Evolutionary conservation across 176 grass and related monocot species (phyloP).

Genomic region (Ensete glaucum): DNA sequence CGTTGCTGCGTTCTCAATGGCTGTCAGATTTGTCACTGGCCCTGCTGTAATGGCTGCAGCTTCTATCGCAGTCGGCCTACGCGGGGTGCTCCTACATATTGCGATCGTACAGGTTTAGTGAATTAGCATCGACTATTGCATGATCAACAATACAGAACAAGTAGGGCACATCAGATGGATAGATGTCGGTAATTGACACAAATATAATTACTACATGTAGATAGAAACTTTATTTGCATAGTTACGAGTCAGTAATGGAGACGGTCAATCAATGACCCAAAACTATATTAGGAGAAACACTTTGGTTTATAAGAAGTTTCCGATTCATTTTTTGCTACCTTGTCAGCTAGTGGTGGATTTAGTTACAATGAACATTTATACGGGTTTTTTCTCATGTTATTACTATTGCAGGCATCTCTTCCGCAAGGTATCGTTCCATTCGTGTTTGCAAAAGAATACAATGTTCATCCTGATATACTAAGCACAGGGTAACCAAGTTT

Average conservation of each 20-base stretch:
- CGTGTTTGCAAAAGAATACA: constrained; percentile 52
- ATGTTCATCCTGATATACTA: constrained; percentile 45
- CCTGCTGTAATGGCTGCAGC: constrained; percentile 46
- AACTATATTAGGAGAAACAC: too few relatives aligned
- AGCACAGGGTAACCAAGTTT: constrained; percentile 34
- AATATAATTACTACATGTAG: too few relatives aligned
- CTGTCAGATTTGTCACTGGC: constrained; percentile 34
- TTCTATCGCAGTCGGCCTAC: constrained; percentile 39
- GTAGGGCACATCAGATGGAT: too few relatives aligned
- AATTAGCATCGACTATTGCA: neutral
- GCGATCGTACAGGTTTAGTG: constrained; percentile 40
- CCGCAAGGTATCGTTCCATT: constrained; percentile 50
- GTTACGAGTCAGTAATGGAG: too few relatives aligned
- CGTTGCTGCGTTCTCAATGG: constrained; percentile 40
- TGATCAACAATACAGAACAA: neutral
- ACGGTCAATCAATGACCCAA: too few relatives aligned
- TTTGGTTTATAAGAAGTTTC: too few relatives aligned
- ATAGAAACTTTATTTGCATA: too few relatives aligned
- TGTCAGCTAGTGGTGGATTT: too few relatives aligned
- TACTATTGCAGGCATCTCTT: constrained; percentile 32
- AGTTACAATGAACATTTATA: too few relatives aligned
- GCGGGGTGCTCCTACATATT: constrained; percentile 35
- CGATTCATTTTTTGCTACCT: too few relatives aligned
- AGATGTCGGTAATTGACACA: too few relatives aligned
- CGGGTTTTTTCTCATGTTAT: neutral